These are phyloP conservation scores for Leccinum obscurum DNA, from an alignment of 768 basidiomycete species.

Conservation along the genomic window DNA sequence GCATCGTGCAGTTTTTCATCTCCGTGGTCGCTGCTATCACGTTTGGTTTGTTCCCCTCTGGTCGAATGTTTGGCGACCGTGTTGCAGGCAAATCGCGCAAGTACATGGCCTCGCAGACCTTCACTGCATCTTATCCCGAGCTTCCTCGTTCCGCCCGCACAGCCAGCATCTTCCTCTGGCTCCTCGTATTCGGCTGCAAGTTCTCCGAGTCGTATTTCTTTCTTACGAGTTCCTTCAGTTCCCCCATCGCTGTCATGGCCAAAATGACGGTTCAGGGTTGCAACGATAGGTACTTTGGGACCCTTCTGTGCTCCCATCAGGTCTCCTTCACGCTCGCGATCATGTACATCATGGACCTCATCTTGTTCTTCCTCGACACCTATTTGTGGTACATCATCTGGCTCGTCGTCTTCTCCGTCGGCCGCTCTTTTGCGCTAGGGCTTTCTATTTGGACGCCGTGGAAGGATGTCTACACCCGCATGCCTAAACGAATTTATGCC, in stretches of 20 bases:
- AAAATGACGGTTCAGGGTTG: conserved; percentile 92
- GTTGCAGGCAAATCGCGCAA: conserved; percentile 97
- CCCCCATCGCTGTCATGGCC: conserved; percentile 95
- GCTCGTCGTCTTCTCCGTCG: conserved; percentile 93
- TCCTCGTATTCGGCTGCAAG: conserved; percentile 95
- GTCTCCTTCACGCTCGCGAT: conserved; percentile 90
- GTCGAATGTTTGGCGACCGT: conserved; percentile 98
- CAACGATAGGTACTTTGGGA: conserved; percentile 80
- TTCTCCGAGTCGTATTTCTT: conserved; percentile 98
- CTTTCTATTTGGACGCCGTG: conserved; percentile 99
- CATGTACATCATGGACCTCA: conserved; percentile 99
- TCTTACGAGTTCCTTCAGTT: conserved; percentile 94
- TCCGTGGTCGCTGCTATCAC: conserved; percentile 79
- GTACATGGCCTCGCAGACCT: conserved; percentile 98
- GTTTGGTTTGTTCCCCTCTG: conserved; percentile 91
- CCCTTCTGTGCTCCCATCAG: conserved; percentile 83
- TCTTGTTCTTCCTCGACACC: conserved; percentile 98
- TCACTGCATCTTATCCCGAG: conserved; percentile 94
- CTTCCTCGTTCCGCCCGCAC: conserved; percentile 70
- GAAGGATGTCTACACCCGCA: conserved; percentile 93
- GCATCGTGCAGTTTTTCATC: conserved; percentile 91
- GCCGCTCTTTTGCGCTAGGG: conserved; percentile 87
- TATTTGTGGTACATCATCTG: conserved; percentile 99
- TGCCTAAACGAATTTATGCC: conserved; percentile 98
- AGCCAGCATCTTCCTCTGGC: conserved; percentile 86